These are phyloP conservation scores for Metschnikowia dekortorum DNA, from an alignment of 805 yeast species.

Conservation along the genomic window DNA sequence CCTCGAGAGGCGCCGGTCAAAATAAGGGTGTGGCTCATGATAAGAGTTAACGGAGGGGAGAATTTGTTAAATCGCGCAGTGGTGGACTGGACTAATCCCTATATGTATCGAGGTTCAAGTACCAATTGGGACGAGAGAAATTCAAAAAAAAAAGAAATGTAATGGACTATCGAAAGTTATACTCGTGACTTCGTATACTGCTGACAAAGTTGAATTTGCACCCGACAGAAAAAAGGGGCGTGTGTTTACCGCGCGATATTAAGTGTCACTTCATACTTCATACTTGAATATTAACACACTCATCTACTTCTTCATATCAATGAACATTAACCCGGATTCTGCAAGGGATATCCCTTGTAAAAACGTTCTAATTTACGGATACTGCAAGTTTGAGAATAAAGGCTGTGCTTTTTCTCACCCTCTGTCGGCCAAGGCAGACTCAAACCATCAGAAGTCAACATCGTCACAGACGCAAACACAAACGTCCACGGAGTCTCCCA, in stretches of 20 bases:
- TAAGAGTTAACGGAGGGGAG: background rate
- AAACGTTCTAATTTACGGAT: conserved; percentile 81
- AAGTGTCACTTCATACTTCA: background rate
- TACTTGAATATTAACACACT: background rate
- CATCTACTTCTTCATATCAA: conserved; percentile 2
- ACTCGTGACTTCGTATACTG: background rate
- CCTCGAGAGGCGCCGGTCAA: conserved; percentile 22
- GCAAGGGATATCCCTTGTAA: conserved; percentile 79
- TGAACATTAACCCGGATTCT: conserved; percentile 44
- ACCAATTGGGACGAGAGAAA: background rate
- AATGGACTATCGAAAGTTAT: background rate
- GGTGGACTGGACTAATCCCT: background rate
- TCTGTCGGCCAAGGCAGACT: conserved; percentile 4
- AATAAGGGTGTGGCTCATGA: conserved; percentile 19
- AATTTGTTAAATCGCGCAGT: background rate
- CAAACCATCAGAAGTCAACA: conserved; percentile 7
- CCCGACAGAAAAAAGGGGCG: conserved; percentile 1
- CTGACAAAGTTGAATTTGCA: too few species aligned
- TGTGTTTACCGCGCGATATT: conserved; percentile 4
- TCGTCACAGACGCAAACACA: conserved; percentile 5
- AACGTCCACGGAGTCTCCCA: background rate
- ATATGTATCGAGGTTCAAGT: background rate
- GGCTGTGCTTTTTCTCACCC: conserved; percentile 75
- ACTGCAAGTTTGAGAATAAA: conserved; percentile 79
- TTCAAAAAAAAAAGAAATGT: background rate